Evolutionary conservation across 768 basidiomycete species (phyloP).

Genomic region (Phanerochaete sordida): DNA sequence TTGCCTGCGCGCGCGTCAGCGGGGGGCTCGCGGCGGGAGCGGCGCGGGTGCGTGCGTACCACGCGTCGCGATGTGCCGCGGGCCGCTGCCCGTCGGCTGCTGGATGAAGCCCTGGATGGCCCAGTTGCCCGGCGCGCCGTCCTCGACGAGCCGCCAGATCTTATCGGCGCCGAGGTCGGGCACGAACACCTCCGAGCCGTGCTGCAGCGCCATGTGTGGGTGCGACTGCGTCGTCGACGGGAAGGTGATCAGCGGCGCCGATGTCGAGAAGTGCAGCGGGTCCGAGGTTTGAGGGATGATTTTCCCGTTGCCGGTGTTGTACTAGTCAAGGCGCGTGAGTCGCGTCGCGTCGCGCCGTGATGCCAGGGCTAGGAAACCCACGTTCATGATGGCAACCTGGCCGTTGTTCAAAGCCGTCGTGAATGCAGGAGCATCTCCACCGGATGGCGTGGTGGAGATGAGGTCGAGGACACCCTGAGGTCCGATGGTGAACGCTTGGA

Average conservation of each 20-base stretch:
- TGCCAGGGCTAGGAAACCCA: neutral
- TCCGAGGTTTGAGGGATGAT: conserved; percentile 45
- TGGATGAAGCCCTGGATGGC: conserved; percentile 57
- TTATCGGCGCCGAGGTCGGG: conserved; percentile 68
- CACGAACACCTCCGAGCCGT: conserved; percentile 54
- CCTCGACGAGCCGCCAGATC: conserved; percentile 59
- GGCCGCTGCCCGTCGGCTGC: conserved; percentile 62
- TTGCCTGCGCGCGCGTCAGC: conserved; percentile 31
- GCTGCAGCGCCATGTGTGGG: conserved; percentile 64
- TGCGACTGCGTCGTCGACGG: conserved; percentile 44
- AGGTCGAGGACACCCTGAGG: conserved; percentile 42
- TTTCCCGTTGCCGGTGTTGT: conserved; percentile 49
- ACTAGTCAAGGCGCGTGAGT: conserved; percentile 31
- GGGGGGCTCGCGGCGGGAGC: neutral
- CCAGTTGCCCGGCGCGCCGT: conserved; percentile 41
- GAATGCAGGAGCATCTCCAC: conserved; percentile 51
- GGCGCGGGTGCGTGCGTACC: conserved; percentile 26
- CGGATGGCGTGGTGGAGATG: conserved; percentile 44
- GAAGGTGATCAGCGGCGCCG: conserved; percentile 49
- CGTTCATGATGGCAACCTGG: neutral
- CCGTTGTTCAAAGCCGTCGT: conserved; percentile 49
- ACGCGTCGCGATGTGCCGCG: conserved; percentile 40
- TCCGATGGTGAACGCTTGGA: conserved; percentile 58
- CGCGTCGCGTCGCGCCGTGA: neutral
- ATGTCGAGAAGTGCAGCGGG: conserved; percentile 28